These are phyloP conservation scores for Mariannaea sp. DNA, from an alignment of 2,329 filamentous ascomycete species.

Conservation along the genomic window DNA sequence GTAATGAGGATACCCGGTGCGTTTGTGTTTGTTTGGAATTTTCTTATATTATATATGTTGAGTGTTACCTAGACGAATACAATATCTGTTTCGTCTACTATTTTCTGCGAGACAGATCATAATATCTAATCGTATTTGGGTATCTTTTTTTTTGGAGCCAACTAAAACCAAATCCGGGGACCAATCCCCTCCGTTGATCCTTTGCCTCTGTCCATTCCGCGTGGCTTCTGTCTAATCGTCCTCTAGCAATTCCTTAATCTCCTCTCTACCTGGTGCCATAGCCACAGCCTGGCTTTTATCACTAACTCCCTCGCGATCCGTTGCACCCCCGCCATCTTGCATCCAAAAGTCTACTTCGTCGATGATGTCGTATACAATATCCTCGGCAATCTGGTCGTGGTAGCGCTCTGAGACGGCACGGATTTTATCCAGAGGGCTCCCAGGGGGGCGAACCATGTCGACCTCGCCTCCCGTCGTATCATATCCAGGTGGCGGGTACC, in stretches of 20 bases:
- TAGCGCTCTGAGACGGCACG: conserved; percentile 78
- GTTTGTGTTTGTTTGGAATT: neutral
- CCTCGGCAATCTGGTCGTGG: conserved; percentile 91
- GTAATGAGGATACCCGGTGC: conserved; percentile 16
- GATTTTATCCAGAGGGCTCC: conserved; percentile 42
- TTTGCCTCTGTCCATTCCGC: neutral
- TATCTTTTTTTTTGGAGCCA: conserved; percentile 36
- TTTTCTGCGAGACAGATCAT: neutral
- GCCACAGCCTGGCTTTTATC: conserved; percentile 51
- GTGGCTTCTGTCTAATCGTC: no score
- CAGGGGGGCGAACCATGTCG: conserved; percentile 48
- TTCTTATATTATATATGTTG: neutral
- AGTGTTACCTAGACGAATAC: conserved; percentile 18
- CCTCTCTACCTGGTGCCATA: conserved; percentile 54
- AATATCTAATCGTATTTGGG: conserved; percentile 28
- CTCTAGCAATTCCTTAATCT: conserved; percentile 69
- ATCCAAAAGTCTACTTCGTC: conserved; percentile 93
- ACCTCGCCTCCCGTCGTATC: conserved; percentile 52
- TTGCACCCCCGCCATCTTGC: conserved; percentile 64
- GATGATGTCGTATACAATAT: conserved; percentile 88
- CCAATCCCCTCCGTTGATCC: conserved; percentile 5
- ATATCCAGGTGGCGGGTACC: conserved; percentile 75
- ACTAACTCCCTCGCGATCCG: conserved; percentile 52
- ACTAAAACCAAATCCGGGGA: conserved; percentile 20
- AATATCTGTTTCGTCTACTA: conserved; percentile 7